These are phyloP conservation scores for Kwoniella newhampshirensis DNA, from an alignment of 768 basidiomycete genomes.

Conservation along the genomic window DNA sequence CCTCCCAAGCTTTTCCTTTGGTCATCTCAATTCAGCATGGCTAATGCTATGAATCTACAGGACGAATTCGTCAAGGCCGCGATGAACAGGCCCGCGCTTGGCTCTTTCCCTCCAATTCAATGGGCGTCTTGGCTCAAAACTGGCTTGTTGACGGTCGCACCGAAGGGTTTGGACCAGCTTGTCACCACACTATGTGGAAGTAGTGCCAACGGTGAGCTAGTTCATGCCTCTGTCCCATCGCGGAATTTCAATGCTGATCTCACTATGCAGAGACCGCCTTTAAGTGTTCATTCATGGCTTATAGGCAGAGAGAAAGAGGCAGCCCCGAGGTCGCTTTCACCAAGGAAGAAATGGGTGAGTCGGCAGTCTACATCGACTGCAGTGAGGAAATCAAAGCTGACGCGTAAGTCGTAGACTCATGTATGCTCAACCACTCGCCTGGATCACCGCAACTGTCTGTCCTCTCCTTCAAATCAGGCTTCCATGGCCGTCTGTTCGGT, in stretches of 20 bases:
- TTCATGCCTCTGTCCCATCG: neutral
- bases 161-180: constrained; percentile 54
- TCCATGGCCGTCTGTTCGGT: constrained; percentile 57
- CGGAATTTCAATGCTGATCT: neutral
- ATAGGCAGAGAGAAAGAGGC: constrained; percentile 47
- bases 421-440: constrained; percentile 55
- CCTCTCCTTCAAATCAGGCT: constrained; percentile 54
- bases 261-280: constrained; percentile 52
- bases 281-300: constrained; percentile 56
- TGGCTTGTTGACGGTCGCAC: constrained; percentile 54
- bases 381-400: neutral
- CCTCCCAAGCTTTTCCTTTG: neutral
- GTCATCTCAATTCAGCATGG: neutral
- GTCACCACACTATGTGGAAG: constrained; percentile 51
- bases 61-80: constrained; percentile 54
- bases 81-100: constrained; percentile 55
- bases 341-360: constrained; percentile 48
- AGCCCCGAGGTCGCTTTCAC: constrained; percentile 38
- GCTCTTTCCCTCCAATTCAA: constrained; percentile 53
- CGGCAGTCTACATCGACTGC: neutral
- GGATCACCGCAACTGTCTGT: constrained; percentile 54
- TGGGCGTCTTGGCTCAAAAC: constrained; percentile 49
- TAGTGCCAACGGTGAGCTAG: constrained; percentile 40
- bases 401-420: constrained; percentile 36
- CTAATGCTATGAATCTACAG: constrained; percentile 4